These are phyloP conservation scores for Hordeum vulgare DNA, from an alignment of 176 grass and related monocot species.

Conservation along the genomic window DNA sequence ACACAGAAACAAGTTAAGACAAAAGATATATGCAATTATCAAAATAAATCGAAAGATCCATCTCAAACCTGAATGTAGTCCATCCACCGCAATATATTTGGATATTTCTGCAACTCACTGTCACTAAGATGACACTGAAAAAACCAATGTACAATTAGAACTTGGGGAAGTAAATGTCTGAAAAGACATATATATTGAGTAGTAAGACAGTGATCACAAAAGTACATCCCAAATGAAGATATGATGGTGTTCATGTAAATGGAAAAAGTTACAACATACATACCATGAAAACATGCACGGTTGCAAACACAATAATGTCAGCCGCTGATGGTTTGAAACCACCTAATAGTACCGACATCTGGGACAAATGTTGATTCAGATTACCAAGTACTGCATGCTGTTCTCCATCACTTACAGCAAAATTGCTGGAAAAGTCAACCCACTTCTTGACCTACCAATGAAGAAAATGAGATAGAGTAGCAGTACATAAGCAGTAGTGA, in stretches of 20 bases:
- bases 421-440: conserved; percentile 65
- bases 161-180: neutral
- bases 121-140: conserved; percentile 49
- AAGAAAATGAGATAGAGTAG: conserved; percentile 8
- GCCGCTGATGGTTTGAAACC: conserved; percentile 63
- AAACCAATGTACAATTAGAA: conserved; percentile 18
- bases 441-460: conserved; percentile 59
- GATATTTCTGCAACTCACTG: conserved; percentile 45
- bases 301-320: conserved; percentile 72
- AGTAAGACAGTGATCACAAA: neutral
- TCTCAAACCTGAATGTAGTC: conserved; percentile 85
- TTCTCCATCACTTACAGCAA: conserved; percentile 39
- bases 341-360: conserved; percentile 62
- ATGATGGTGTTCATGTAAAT: neutral
- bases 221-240: neutral
- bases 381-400: conserved; percentile 26
- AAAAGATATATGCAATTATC: neutral
- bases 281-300: conserved; percentile 63
- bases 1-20: neutral
- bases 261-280: conserved; percentile 8
- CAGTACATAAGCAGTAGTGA: conserved; percentile 11
- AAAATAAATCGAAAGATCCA: neutral
- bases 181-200: neutral
- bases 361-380: conserved; percentile 76
- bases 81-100: conserved; percentile 79